Base-by-base conservation (phyloP, 352 stramenopile genomes). In the Phytophthora ramorum region DNA sequence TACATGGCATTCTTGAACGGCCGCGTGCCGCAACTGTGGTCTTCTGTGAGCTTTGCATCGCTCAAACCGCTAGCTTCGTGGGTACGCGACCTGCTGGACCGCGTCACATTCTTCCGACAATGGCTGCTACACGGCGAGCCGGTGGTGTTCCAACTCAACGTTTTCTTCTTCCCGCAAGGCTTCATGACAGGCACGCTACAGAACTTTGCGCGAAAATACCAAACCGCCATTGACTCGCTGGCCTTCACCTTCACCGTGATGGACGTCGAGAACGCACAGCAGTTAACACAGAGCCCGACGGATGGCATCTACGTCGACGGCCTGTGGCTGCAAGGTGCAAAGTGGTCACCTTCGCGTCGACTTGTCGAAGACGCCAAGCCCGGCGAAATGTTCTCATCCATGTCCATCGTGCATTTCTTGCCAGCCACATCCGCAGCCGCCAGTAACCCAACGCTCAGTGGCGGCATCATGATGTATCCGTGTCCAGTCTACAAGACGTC, bases 151-250 rank as follows among this genome's bases (percentile, higher is more conserved):
- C 81, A 90, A 22, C 79, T 98, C 7, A 90, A 93, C 44, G 92
- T 96, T 3, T 98, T 98, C 71, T 98, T 98, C 78, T 98, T 98
- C 62, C 96, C 95, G 1, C 95, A 98, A 67, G 83, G 95, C 16
- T 98, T 98, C 75, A 98, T 98, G 93, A 98, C 96, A 5, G 95
- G 91, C 35, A 97, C 90, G 16, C 69, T 98, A 30, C 95, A 98
- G 64, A 98, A 97, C 48, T 98, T 96, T 78, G 93, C 95, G 6
- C 79, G 96, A 40, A 98, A 98, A 69, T 98, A 98, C 75, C 85
- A 96, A 55, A 89, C 97, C 17, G 92, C 96, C 7, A 98, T 98
- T 68, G 96, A 98, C 71, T 97, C 90, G 14, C 76, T 98, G 10
- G 82, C 76, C 17, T 98, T 98, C 75, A 95, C 91, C 14, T 98